Evolutionary conservation across 257 asterid genomes (phyloP).

Genomic region (Capsicum chinense): DNA sequence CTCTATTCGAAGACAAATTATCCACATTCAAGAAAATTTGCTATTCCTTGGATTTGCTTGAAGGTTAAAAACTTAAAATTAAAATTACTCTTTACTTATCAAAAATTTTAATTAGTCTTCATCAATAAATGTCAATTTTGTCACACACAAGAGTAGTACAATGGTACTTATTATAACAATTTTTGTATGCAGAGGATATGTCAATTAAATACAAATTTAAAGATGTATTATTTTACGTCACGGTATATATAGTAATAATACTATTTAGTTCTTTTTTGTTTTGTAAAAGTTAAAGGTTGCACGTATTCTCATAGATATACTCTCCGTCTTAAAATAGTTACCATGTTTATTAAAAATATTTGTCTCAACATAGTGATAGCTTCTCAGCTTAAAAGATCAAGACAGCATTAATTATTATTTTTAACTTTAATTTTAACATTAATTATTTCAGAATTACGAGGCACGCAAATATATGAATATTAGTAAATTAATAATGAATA

Average conservation of each 20-base stretch:
- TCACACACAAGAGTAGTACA: not conserved
- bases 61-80: not conserved
- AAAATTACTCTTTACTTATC: not conserved
- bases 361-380: too few relatives aligned
- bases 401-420: too few relatives aligned
- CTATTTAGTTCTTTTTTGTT: not conserved
- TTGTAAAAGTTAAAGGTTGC: slow-evolving; percentile 16
- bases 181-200: not conserved
- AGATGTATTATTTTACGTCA: too few relatives aligned
- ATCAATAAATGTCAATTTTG: not conserved
- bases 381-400: too few relatives aligned
- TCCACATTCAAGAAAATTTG: slow-evolving; percentile 59
- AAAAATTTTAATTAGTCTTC: not conserved
- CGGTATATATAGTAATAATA: not conserved
- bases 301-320: not conserved
- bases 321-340: too few relatives aligned
- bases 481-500: too few relatives aligned
- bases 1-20: slow-evolving; percentile 60
- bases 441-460: too few relatives aligned
- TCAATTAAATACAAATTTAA: not conserved
- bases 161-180: not conserved
- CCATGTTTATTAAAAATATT: too few relatives aligned
- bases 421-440: too few relatives aligned
- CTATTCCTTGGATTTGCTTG: slow-evolving; percentile 50
- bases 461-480: too few relatives aligned